Evolutionary conservation across 805 yeast species (phyloP).

Genomic region (Cyberlindnera japonica): DNA sequence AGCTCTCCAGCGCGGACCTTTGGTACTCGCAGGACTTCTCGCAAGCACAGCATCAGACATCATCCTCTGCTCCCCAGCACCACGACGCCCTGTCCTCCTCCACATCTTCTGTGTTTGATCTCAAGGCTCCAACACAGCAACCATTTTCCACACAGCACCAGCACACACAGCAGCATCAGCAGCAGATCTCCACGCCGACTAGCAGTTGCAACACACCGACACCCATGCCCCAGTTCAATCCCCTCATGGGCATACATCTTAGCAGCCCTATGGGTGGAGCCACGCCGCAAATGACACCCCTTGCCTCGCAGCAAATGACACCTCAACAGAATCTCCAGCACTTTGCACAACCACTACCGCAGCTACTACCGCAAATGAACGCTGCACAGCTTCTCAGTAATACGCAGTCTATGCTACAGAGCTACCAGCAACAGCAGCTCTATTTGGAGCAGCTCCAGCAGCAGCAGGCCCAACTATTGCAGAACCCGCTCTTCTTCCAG

Average conservation of each 20-base stretch:
- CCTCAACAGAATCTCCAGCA: slow-evolving; percentile 5
- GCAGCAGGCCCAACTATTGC: slow-evolving; percentile 16
- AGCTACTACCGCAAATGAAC: background rate
- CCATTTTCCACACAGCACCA: background rate
- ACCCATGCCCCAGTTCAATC: slow-evolving; percentile 1
- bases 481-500: slow-evolving; percentile 24
- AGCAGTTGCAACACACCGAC: slow-evolving; percentile 1
- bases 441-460: slow-evolving; percentile 22
- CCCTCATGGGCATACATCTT: background rate
- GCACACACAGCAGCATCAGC: no score
- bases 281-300: slow-evolving; percentile 6
- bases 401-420: slow-evolving; percentile 18
- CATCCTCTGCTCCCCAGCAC: background rate
- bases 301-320: slow-evolving; percentile 1
- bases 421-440: slow-evolving; percentile 23
- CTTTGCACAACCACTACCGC: background rate
- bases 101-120: slow-evolving; percentile 17
- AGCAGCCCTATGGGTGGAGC: background rate
- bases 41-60: slow-evolving; percentile 1
- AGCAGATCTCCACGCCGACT: slow-evolving; percentile 1
- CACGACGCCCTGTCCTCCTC: slow-evolving; percentile 7
- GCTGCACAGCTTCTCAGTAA: slow-evolving; percentile 9
- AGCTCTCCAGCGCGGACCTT: slow-evolving; percentile 6
- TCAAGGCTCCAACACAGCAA: slow-evolving; percentile 10
- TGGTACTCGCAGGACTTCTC: slow-evolving; percentile 14